Percentiles rank a stretch among this genome's conserved stretches.
Evolutionary conservation across 2,329 filamentous ascomycete genomes (phyloP).

Genomic region (Didymella sp.): DNA sequence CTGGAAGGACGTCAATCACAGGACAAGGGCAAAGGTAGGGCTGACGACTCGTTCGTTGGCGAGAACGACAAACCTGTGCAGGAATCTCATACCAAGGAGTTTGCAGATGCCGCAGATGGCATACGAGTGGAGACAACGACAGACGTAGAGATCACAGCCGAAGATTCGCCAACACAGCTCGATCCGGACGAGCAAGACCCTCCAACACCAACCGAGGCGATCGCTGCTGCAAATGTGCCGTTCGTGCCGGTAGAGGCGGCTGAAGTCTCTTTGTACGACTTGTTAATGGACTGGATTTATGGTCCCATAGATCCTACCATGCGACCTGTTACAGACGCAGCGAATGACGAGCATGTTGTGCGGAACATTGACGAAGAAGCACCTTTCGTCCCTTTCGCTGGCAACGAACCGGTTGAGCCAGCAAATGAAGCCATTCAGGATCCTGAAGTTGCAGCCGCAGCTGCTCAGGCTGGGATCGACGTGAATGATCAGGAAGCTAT

Average conservation of each 20-base stretch:
- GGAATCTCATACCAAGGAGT: background rate
- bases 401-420: slow-evolving; percentile 43
- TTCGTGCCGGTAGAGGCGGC: slow-evolving; percentile 18
- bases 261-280: slow-evolving; percentile 35
- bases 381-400: slow-evolving; percentile 64
- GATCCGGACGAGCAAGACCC: slow-evolving; percentile 3
- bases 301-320: slow-evolving; percentile 52
- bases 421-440: slow-evolving; percentile 51
- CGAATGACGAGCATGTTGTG: slow-evolving; percentile 66
- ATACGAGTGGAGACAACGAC: slow-evolving; percentile 4
- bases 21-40: slow-evolving; percentile 42
- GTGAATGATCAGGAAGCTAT: slow-evolving; percentile 71
- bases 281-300: slow-evolving; percentile 57
- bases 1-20: slow-evolving; percentile 31
- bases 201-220: background rate
- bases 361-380: slow-evolving; percentile 66
- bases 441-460: slow-evolving; percentile 68
- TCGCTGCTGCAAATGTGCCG: slow-evolving; percentile 14
- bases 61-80: background rate
- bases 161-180: slow-evolving; percentile 1
- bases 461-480: slow-evolving; percentile 73
- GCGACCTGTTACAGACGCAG: slow-evolving; percentile 36
- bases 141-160: slow-evolving; percentile 3
- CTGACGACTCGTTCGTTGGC: slow-evolving; percentile 6
- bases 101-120: background rate